Evolutionary conservation across 352 stramenopile genomes (phyloP), one percentile per base, ranked within the genome.

Genomic region (Globisporangium megalacanthum): DNA sequence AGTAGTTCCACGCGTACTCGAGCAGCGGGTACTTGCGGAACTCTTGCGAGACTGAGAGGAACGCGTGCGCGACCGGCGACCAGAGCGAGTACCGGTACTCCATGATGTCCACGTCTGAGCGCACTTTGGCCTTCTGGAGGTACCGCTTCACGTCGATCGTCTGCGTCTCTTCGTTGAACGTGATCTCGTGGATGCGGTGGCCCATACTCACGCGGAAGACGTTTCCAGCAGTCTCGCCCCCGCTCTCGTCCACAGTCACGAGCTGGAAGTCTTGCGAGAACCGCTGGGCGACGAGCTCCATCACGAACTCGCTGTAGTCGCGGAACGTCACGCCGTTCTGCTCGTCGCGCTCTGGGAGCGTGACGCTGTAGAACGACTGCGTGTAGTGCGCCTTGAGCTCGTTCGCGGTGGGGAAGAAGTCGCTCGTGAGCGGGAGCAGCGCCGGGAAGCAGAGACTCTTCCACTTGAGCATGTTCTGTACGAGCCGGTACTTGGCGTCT

Each of bases 391-490:
- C 72, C 64, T 91, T 69, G 17, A 95, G 66, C 62, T 96, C 86
- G 53, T 90, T 87, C 5, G 73, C 55, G 0, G 73, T 71, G 4
- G 90, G 90, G 31, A 96, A 79, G 58, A 89, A 97, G 61, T 97
- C 91, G 29, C 86, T 97, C 11, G 89, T 94, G 13, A 97, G 74
- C 20, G 92, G 92, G 25, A 98, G 74, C 59, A 99, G 88, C 6
- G 96, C 97, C 6, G 97, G 97, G 61, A 98, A 97, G 45, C 84
- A 97, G 20, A 99, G 69, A 62, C 86, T 97, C 58, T 98, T 98
- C 96, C 96, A 99, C 64, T 98, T 99, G 13, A 97, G 86, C 14
- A 96, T 86, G 56, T 93, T 91, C 61, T 90, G 79, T 17, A 86
- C 74, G 20, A 78, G 68, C 19, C 89, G 79, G 41, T 77, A 76